Conservation (phyloP, 2,329 filamentous ascomycete genomes). For the Colletotrichum gloeosporioides region DNA sequence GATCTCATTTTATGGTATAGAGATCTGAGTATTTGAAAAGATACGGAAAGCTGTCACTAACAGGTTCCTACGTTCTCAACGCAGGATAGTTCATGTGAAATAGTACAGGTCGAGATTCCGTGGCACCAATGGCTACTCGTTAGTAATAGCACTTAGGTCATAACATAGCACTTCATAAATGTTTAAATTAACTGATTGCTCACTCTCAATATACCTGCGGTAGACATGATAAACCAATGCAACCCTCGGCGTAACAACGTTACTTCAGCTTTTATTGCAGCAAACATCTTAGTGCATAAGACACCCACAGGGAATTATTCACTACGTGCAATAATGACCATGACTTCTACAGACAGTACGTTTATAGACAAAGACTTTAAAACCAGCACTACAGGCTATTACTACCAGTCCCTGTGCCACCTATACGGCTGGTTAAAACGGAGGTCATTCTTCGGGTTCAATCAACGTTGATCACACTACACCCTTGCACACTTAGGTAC, state of each 20-base stretch:
- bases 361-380: background rate
- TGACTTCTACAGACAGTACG: background rate
- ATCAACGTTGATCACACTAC: background rate
- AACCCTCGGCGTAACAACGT: background rate
- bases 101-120: background rate
- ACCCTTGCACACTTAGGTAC: background rate
- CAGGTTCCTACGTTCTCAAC: background rate
- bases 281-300: background rate
- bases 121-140: too few relatives aligned
- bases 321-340: background rate
- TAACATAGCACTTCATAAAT: background rate
- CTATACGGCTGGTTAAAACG: background rate
- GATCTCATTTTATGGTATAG: background rate
- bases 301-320: background rate
- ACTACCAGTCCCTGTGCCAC: background rate
- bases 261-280: background rate
- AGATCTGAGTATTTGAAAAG: background rate
- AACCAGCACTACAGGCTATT: background rate
- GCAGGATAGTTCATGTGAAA: background rate
- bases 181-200: background rate
- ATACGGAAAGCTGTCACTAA: background rate
- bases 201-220: background rate
- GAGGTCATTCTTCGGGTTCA: background rate
- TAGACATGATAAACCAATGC: background rate
- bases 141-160: background rate